Evolutionary conservation across 768 basidiomycete genomes (phyloP).

Genomic region (Boletus vinaceobasis): DNA sequence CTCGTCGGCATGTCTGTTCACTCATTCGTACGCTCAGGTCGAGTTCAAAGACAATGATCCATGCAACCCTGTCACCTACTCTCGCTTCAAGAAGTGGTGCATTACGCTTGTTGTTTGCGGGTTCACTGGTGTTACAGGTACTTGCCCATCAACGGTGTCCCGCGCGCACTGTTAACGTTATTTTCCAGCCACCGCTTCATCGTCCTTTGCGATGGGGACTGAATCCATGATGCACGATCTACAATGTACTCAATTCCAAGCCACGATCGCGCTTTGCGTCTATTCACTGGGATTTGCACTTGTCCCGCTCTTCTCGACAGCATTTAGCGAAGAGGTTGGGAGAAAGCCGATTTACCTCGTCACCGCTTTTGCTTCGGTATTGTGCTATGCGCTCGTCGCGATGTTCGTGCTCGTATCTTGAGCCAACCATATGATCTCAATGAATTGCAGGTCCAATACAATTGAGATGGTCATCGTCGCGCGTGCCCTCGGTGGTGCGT

Average conservation of each 20-base stretch:
- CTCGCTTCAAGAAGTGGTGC: conserved; percentile 38
- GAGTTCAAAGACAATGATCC: conserved; percentile 36
- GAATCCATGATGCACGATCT: conserved; percentile 49
- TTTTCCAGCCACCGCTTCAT: conserved; percentile 46
- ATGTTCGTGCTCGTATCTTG: conserved; percentile 13
- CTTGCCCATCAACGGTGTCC: background rate
- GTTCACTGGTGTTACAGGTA: conserved; percentile 29
- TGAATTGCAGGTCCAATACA: conserved; percentile 32
- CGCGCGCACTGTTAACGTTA: background rate
- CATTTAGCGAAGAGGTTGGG: conserved; percentile 71
- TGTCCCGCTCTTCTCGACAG: conserved; percentile 59
- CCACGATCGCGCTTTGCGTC: conserved; percentile 46
- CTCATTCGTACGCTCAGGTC: conserved; percentile 24
- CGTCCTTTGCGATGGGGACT: conserved; percentile 53
- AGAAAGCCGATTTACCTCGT: conserved; percentile 55
- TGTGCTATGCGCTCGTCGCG: conserved; percentile 37
- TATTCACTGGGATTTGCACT: conserved; percentile 61
- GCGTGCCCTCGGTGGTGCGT: conserved; percentile 60
- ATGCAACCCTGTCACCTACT: conserved; percentile 38
- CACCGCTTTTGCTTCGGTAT: conserved; percentile 44
- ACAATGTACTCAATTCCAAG: conserved; percentile 43
- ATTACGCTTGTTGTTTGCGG: conserved; percentile 32
- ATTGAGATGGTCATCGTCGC: conserved; percentile 58
- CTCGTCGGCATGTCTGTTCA: background rate
- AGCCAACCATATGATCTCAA: background rate